Base-by-base conservation (phyloP, 2,329 filamentous ascomycete species). In the Trichoderma hamatum region DNA sequence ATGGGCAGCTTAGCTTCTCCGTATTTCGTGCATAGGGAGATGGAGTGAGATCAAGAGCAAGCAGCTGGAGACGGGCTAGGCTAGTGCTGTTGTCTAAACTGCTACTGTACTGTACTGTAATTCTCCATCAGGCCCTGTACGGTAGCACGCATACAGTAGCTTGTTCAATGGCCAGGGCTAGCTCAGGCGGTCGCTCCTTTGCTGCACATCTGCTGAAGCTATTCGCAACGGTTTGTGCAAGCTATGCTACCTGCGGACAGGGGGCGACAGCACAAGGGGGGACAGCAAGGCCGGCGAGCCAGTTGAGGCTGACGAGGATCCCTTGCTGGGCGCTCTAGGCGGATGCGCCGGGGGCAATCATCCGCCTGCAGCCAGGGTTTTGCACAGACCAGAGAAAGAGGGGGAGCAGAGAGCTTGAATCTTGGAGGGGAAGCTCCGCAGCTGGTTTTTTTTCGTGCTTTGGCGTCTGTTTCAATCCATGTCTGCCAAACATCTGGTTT, bases 301-400 rank as follows among this genome's bases (percentile, higher is more conserved):
- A 65, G 62, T 65, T 65, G 62, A 55, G 51, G 62, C 62, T 65
- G 51, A 52, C 36, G n/a, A 43, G 39, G 61, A 30, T 54, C 34
- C 63, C 56, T 16, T 66, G 63, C 49, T 66, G 58, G 63, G 63
- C 51, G 52, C 28, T n/a, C 14, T 49, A 49, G 34, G 52, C 63
- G 63, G 63, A 58, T 66, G 63, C 36, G 21, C 52, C 52, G 63
- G 63, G 63, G 63, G 63, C n/a, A 55, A 58, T 66, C 52, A 66
- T 58, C 63, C 54, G 54, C 63, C 63, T 66, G 54, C 63, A 66
- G 54, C 63, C 39, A 65, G 52, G 52, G 36, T 46, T 66, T 55
- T 28, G 34, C 21, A 32, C n/a, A 24, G 56, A 24, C 21, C 5
- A 32, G 61, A 39, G 21, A 19, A 14, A 9, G 49, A 26, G 49